Evolutionary conservation across 2,329 filamentous ascomycete genomes (phyloP).

Genomic region (Verruconis gallopava): DNA sequence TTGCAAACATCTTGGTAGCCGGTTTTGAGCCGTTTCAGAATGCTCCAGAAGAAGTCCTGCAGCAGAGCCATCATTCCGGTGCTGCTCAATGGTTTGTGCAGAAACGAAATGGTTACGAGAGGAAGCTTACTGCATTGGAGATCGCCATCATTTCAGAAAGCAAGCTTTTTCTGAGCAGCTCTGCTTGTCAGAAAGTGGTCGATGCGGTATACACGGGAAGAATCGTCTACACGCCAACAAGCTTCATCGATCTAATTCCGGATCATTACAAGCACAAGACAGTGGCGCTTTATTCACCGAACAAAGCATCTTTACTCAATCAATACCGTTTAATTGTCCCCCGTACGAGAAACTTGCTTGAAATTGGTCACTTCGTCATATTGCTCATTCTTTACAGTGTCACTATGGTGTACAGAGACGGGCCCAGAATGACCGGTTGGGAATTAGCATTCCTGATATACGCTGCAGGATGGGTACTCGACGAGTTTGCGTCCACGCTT

Average conservation of each 20-base stretch:
- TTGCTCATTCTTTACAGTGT: slow-evolving; percentile 56
- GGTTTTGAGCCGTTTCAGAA: slow-evolving; percentile 81
- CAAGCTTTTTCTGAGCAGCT: slow-evolving; percentile 63
- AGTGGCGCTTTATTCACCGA: slow-evolving; percentile 68
- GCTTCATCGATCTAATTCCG: slow-evolving; percentile 71
- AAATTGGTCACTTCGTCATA: slow-evolving; percentile 59
- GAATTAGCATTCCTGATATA: slow-evolving; percentile 62
- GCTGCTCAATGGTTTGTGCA: slow-evolving; percentile 29
- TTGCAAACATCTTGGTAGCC: slow-evolving; percentile 69
- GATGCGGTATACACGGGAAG: slow-evolving; percentile 71
- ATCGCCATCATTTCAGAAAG: slow-evolving; percentile 73
- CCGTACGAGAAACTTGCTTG: slow-evolving; percentile 60
- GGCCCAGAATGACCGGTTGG: slow-evolving; percentile 40
- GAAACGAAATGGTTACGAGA: slow-evolving; percentile 34
- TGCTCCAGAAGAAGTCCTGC: slow-evolving; percentile 53
- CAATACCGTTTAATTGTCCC: slow-evolving; percentile 79
- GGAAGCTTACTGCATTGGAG: slow-evolving; percentile 65
- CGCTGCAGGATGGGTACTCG: slow-evolving; percentile 64
- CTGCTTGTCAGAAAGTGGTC: slow-evolving; percentile 69
- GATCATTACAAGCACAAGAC: slow-evolving; percentile 77
- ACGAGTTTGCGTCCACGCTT: slow-evolving; percentile 63
- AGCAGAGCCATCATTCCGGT: slow-evolving; percentile 36
- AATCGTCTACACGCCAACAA: slow-evolving; percentile 69
- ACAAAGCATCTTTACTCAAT: slow-evolving; percentile 62
- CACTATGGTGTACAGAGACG: slow-evolving; percentile 57